Evolutionary conservation across 106 monocot genomes (phyloP).

Genomic region (Dendrobium chrysotoxum): DNA sequence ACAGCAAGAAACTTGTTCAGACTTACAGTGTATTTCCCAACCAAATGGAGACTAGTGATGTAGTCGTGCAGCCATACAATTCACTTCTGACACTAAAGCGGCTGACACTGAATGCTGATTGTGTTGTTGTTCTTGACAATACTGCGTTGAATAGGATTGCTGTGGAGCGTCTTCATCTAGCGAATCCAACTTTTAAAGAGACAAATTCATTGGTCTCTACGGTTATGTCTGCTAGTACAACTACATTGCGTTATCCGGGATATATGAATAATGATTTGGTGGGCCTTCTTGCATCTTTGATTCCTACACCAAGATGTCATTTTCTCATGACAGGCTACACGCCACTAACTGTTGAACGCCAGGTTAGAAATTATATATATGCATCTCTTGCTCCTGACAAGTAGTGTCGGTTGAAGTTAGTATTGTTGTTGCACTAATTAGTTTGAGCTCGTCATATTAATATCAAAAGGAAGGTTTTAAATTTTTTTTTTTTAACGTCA

Average conservation of each 20-base stretch:
- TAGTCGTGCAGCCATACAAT: constrained; percentile 97
- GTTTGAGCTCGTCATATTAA: not conserved
- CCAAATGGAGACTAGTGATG: constrained; percentile 96
- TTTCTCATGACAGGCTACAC: constrained; percentile 99
- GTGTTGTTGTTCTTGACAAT: constrained; percentile 99
- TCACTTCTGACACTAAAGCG: constrained; percentile 91
- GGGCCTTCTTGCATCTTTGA: constrained; percentile 91
- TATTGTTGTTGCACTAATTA: not conserved
- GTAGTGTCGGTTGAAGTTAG: not conserved
- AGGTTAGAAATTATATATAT: constrained; percentile 39
- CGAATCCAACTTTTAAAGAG: constrained; percentile 89
- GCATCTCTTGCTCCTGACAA: constrained; percentile 6
- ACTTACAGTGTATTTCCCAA: constrained; percentile 99
- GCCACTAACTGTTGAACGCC: constrained; percentile 95
- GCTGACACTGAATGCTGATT: constrained; percentile 95
- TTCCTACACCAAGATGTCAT: constrained; percentile 97
- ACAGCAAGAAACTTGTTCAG: constrained; percentile 96
- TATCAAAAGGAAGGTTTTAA: not conserved
- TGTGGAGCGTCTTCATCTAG: constrained; percentile 89
- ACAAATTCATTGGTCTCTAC: constrained; percentile 99
- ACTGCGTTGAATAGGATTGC: constrained; percentile 97
- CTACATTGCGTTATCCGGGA: constrained; percentile 92
- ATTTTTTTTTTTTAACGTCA: not conserved
- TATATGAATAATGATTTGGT: constrained; percentile 99
- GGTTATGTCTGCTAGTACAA: constrained; percentile 99